A percentile compares a stretch with the other conserved stretches of the same genome.
Conservation (phyloP, 2,329 filamentous ascomycete species). For the Teratosphaeria zuluensis region DNA sequence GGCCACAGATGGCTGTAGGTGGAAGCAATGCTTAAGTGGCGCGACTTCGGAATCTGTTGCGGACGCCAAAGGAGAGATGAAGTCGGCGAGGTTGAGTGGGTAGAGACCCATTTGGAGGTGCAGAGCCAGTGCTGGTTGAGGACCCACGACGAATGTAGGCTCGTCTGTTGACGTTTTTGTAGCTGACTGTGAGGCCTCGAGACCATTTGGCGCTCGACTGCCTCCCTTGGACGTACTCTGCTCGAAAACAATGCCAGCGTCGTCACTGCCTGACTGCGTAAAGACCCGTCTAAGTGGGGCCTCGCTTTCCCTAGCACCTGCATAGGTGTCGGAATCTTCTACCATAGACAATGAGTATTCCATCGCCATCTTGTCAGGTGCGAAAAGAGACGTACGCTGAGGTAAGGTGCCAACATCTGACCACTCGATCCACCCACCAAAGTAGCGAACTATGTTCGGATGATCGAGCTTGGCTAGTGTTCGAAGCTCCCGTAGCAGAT, state of each 20-base stretch:
- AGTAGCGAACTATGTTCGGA: constrained; percentile 57
- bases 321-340: not conserved
- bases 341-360: not conserved
- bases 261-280: constrained; percentile 10
- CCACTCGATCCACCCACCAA: constrained; percentile 54
- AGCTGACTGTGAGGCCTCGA: not conserved
- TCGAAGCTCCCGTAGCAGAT: constrained; percentile 50
- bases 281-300: constrained; percentile 11
- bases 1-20: constrained; percentile 46
- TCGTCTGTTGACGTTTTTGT: not conserved
- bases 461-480: constrained; percentile 42
- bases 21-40: constrained; percentile 50
- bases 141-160: not conserved
- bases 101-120: constrained; percentile 62
- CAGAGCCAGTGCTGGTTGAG: constrained; percentile 35
- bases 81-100: constrained; percentile 52
- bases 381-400: not conserved
- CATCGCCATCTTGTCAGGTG: not conserved
- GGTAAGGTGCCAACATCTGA: constrained; percentile 6
- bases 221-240: not conserved
- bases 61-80: constrained; percentile 35
- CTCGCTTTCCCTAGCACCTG: constrained; percentile 1
- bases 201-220: not conserved
- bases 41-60: constrained; percentile 2
- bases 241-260: constrained; percentile 4